phyloP scores from a whole-genome alignment of 1,139 yeast species.

The Geotrichum macrosporum region DNA sequence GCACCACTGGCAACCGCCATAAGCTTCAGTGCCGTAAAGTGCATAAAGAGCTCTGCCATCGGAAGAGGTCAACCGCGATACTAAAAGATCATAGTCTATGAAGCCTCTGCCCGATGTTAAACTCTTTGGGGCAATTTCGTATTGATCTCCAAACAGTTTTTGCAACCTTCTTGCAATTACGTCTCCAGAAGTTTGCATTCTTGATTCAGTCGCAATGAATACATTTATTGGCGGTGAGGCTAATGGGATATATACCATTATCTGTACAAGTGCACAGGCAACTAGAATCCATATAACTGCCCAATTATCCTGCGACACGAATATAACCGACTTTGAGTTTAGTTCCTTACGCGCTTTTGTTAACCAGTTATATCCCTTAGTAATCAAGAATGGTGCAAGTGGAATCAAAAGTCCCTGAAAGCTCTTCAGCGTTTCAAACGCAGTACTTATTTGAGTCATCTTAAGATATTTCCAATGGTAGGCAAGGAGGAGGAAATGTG shows the following conservation, averaged over 20 bases:
- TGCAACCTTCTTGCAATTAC: constrained; percentile 25
- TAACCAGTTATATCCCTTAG: constrained; percentile 1
- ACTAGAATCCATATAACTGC: constrained; percentile 2
- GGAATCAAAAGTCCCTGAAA: not conserved
- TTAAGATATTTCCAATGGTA: not conserved
- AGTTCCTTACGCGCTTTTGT: too few relatives aligned
- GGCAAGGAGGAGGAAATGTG: not conserved
- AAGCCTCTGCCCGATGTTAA: not conserved
- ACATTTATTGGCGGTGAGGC: constrained; percentile 19
- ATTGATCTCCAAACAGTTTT: constrained; percentile 18
- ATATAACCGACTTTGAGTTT: not conserved
- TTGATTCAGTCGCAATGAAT: constrained; percentile 24
- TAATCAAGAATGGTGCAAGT: constrained; percentile 1
- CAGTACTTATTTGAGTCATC: constrained; percentile 1
- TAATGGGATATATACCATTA: not conserved
- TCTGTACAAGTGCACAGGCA: not conserved
- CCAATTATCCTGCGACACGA: constrained; percentile 9
- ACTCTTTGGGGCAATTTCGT: constrained; percentile 12
- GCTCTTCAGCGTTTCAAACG: not conserved
- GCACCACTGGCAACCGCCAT: constrained; percentile 32
- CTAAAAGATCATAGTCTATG: constrained; percentile 23
- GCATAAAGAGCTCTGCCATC: constrained; percentile 28
- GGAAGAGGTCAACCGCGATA: constrained; percentile 24
- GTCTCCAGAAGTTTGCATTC: constrained; percentile 28
- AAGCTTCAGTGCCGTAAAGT: constrained; percentile 29